Percentiles rank a stretch among this genome's conserved stretches.
Evolutionary conservation across 2,329 filamentous ascomycete species (phyloP).

Genomic region (Zymoseptoria brevis): DNA sequence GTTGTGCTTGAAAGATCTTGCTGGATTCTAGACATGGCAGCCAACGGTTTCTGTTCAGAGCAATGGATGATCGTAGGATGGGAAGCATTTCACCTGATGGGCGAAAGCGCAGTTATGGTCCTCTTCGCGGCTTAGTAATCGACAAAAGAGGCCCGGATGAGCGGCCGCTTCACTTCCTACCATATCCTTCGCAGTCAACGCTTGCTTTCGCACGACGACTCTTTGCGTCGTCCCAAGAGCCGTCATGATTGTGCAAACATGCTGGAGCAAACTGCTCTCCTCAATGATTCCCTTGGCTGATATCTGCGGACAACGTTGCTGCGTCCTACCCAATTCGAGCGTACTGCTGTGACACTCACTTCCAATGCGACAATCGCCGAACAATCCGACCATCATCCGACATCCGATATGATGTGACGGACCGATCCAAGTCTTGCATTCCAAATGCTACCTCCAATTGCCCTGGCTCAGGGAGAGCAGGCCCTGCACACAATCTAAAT

Average conservation of each 20-base stretch:
- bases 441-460: conserved; percentile 57
- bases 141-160: too few relatives aligned
- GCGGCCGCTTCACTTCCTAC: too few relatives aligned
- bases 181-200: too few relatives aligned
- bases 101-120: too few relatives aligned
- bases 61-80: too few relatives aligned
- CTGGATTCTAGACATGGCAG: conserved; percentile 2
- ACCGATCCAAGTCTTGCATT: neutral
- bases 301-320: neutral
- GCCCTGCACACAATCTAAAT: conserved; percentile 85
- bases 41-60: too few relatives aligned
- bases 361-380: neutral
- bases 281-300: neutral
- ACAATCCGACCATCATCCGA: neutral
- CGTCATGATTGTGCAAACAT: neutral
- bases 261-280: neutral
- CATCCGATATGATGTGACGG: neutral
- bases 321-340: neutral
- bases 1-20: neutral
- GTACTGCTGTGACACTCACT: neutral
- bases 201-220: too few relatives aligned
- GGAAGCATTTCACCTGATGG: neutral
- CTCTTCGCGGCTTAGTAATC: too few relatives aligned
- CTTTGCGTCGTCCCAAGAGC: neutral
- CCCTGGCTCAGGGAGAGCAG: conserved; percentile 82